Evolutionary conservation across 495 filamentous ascomycete genomes (phyloP), one percentile per base, ranked within the genome.

Genomic region (Penicillium coprophilum): DNA sequence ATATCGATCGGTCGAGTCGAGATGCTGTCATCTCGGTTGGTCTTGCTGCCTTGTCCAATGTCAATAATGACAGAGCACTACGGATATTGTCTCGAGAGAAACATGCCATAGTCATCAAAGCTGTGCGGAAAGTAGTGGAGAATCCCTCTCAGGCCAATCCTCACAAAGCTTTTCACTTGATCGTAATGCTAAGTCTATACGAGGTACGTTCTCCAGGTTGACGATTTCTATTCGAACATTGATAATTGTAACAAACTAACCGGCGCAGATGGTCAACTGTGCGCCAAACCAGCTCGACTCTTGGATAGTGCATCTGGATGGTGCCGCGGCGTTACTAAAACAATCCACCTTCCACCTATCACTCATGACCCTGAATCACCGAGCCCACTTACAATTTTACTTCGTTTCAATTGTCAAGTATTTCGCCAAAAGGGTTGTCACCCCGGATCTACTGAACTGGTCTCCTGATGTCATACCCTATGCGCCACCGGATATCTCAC

Each of bases 11-110:
- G 38, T 38, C 57, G 12, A 45, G 59, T 41, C 60, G 57, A 51
- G 56, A 69, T 55, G 61, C 64, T 7, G 34, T 61, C 13, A 31
- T 65, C n/a, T 47, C 64, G 28, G 64, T 67, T 50, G 67, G 67
- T 2, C 46, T 69, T 23, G 61, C 61, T 21, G 67, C 64, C 11
- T 55, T 67, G 39, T 51, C 67, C 20, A 69, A 69, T 46, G 55
- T 67, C 36, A 65, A 34, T 23, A 48, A 50, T 7, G 62, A 69
- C 24, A 63, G 55, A 32, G 30, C 53, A 7, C 32, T 64, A 27
- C 48, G 23, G 28, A 55, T 52, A 32, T 48, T 55, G n/a, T 59
- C 67, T 6, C 38, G 60, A 41, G 61, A 67, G 38, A 69, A 63
- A 40, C 62, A 69, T 51, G 51, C 49, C 36, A 19, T 17, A n/a